Base-by-base conservation (phyloP, 495 filamentous ascomycete genomes). In the Penicillium goetzii region DNA sequence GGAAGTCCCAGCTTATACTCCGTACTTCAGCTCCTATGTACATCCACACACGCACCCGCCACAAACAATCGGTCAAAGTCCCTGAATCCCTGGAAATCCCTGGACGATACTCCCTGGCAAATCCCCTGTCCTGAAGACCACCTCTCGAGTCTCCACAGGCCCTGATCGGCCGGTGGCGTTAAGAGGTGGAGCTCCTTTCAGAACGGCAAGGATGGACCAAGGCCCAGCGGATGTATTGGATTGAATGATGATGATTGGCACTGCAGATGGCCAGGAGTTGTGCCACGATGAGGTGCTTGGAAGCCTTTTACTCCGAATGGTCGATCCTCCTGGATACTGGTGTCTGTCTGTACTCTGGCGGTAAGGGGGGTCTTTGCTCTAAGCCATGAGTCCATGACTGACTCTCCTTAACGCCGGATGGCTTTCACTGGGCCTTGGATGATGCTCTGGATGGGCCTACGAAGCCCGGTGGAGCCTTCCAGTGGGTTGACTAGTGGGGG, bases 331-430 rank as follows among this genome's bases (percentile, higher is more conserved):
- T 15, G 25, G n/a, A 30, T 51, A 11, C 12, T 47, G 0, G 5
- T 7, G 9, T 47, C 11, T 11, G 41, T 19, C 19, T 47, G 19
- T 47, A 23, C 17, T 40, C 36, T 5, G 14, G 36, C 36, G 36
- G 36, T 17, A 40, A 40, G 45, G 30, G 25, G 21, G 25, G n/a
- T 50, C 45, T 50, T 50, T 23, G 45, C 21, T 49, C 1, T 9
- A 19, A 49, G 59, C 58, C 58, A 49, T 67, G n/a, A n/a, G n/a
- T n/a, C 58, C 58, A 49, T 68, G 64, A 57, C 49, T n/a, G 40
- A 58, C 63, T 58, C 64, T 47, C 2, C 5, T 47, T 36, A 10
- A 36, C 34, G 34, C 34, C 15, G 19, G 19, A 23, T 19, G n/a
- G 7, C 41, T 47, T 23, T 47, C 19, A 21, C 19, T 40, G 19